These are phyloP conservation scores for Neopestalotiopsis clavispora DNA, from an alignment of 2,329 filamentous ascomycete species.

Conservation along the genomic window DNA sequence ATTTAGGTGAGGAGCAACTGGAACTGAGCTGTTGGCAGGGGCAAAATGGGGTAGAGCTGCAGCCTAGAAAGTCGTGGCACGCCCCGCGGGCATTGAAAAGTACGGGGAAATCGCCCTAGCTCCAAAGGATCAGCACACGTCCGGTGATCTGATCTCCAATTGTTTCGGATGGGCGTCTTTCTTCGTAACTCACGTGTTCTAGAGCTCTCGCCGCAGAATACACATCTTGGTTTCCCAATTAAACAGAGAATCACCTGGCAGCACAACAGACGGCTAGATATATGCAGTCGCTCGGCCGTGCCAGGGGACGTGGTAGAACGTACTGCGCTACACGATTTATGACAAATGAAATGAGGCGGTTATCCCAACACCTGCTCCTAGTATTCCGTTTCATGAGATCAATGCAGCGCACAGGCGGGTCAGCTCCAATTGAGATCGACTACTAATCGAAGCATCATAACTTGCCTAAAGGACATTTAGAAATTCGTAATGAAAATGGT, in stretches of 20 bases:
- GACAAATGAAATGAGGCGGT: too few relatives aligned
- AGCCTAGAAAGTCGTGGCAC: background rate
- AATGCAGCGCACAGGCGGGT: background rate
- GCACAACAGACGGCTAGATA: too few relatives aligned
- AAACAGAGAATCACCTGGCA: too few relatives aligned
- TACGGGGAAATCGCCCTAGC: background rate
- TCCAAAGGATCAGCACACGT: background rate
- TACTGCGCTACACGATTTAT: too few relatives aligned
- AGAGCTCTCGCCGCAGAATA: background rate
- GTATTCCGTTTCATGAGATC: too few relatives aligned
- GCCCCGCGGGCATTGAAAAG: background rate
- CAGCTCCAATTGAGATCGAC: background rate
- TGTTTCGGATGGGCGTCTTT: background rate
- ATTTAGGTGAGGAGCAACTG: background rate
- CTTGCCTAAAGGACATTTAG: background rate
- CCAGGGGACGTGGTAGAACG: too few relatives aligned
- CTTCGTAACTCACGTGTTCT: background rate
- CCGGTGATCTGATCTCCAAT: background rate
- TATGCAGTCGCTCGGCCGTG: too few relatives aligned
- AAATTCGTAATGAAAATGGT: background rate
- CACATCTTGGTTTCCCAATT: background rate
- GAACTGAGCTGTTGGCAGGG: background rate
- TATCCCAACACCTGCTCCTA: too few relatives aligned
- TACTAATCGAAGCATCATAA: background rate
- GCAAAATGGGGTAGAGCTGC: background rate